Evolutionary conservation across 176 grass and related monocot genomes (phyloP), one percentile per base, ranked within the genome.

Genomic region (Avena insularis): DNA sequence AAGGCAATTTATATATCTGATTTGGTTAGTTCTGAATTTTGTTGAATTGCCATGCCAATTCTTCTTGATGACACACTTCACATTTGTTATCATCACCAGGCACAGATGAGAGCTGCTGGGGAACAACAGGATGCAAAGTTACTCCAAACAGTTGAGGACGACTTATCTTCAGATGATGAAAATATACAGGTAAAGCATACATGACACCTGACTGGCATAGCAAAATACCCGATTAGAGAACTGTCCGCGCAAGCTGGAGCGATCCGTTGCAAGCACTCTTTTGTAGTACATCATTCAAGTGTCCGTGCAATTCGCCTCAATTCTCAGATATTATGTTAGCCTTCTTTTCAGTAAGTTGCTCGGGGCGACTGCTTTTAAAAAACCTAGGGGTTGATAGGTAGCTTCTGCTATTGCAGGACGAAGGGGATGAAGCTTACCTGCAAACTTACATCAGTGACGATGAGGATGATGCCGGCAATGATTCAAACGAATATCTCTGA

Each of bases 341-440:
- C 6, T 43, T 90, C 10, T 31, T 47, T 11, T 58, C 14, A 48
- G 17, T 36, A 70, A 12, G 23, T 68, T 60, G 31, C 69, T 46
- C 45, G 55, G 49, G 56, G 19, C 3, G 2, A 6, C 54, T 82
- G 9, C 63, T 50, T 77, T 35, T 7, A 13, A 72, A 55, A 3
- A 47, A 29, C 29, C 48, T 50, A 76, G 53, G 27, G 40, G 62
- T 65, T 91, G 59, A 84, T 63, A 20, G 58, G 1, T 75, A 93
- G 75, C 1, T 80, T 73, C 60, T 88, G 60, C 40, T 82, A 2
- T 92, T 51, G 7, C 89, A 98, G 93, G 92, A 96, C 45, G 92
- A 95, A 85, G 93, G 91, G 27, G 96, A 98, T 65, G 93, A 98
- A 60, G 93, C 96, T 35, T 98, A 98, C 87, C 87, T 98, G 75